Evolutionary conservation across 2,329 filamentous ascomycete genomes (phyloP).

Genomic region (Cryphonectria carpinicola): DNA sequence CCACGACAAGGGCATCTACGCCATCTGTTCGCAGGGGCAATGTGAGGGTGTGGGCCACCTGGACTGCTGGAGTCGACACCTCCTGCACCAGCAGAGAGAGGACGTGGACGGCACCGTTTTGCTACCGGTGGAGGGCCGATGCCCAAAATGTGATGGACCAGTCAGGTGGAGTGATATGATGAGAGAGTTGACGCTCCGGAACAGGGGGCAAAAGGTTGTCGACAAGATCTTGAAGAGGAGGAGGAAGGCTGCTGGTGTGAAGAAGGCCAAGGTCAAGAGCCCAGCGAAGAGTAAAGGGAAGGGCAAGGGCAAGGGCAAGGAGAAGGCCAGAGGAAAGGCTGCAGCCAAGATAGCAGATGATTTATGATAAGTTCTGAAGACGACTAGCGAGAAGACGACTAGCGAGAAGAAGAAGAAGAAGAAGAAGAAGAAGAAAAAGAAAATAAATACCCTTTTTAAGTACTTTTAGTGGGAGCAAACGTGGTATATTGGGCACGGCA

Average conservation of each 20-base stretch:
- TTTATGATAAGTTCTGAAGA: not conserved
- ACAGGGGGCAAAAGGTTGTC: slow-evolving; percentile 71
- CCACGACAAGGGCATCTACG: slow-evolving; percentile 56
- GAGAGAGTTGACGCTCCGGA: slow-evolving; percentile 77
- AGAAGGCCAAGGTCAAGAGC: slow-evolving; percentile 35
- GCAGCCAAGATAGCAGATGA: not conserved
- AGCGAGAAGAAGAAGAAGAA: not conserved
- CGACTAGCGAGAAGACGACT: not conserved
- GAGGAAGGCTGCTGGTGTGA: slow-evolving; percentile 26
- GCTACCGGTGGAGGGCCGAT: slow-evolving; percentile 70
- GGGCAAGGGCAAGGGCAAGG: slow-evolving; percentile 4
- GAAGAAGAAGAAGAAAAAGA: not conserved
- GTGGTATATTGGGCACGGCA: no score
- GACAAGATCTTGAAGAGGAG: slow-evolving; percentile 66
- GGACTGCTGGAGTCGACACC: slow-evolving; percentile 60
- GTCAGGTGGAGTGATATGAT: slow-evolving; percentile 78
- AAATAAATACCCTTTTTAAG: no score
- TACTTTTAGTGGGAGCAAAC: no score
- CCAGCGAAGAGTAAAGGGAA: slow-evolving; percentile 31
- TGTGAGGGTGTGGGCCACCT: slow-evolving; percentile 65
- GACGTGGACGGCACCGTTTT: slow-evolving; percentile 47
- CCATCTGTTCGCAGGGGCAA: slow-evolving; percentile 56
- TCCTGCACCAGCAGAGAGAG: slow-evolving; percentile 44
- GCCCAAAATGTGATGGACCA: slow-evolving; percentile 68
- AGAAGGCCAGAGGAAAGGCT: slow-evolving; percentile 7